Conservation (phyloP, 148 eudicot genomes). For the Fallopia convolvulus region DNA sequence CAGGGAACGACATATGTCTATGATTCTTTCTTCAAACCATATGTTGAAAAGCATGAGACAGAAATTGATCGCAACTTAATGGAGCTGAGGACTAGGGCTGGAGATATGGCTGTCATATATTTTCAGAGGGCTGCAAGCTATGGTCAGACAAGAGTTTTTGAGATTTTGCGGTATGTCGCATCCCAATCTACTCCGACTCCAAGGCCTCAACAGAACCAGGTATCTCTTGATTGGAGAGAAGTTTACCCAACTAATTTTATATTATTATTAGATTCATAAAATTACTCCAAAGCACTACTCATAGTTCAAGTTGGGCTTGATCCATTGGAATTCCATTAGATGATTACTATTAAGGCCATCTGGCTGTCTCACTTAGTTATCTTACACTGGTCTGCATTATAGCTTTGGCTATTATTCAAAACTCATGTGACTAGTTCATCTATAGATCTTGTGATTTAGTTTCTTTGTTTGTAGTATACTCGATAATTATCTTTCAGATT, state of each 20-base stretch:
- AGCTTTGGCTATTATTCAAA: neutral
- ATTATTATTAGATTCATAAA: neutral
- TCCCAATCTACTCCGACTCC: slow-evolving; percentile 56
- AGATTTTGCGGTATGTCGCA: slow-evolving; percentile 81
- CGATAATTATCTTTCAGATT: neutral
- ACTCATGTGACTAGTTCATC: neutral
- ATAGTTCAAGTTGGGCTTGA: neutral
- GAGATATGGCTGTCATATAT: slow-evolving; percentile 64
- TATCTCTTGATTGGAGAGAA: slow-evolving; percentile 11
- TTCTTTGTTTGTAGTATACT: neutral
- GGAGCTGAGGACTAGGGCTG: slow-evolving; percentile 85
- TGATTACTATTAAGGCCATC: neutral
- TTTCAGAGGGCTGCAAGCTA: slow-evolving; percentile 67
- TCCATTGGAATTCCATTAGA: neutral
- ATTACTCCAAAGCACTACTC: neutral
- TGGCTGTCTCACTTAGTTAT: neutral
- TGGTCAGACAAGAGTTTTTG: slow-evolving; percentile 74
- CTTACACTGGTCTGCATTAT: neutral
- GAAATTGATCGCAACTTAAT: slow-evolving; percentile 85
- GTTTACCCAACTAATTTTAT: neutral
- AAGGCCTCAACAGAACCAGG: slow-evolving; percentile 63
- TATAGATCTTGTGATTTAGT: neutral
- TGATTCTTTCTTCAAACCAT: slow-evolving; percentile 82
- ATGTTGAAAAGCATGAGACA: slow-evolving; percentile 73
- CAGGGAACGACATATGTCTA: slow-evolving; percentile 92